These are phyloP conservation scores for Solanum sejunctum DNA, from an alignment of 257 asterid genomes.

Conservation along the genomic window DNA sequence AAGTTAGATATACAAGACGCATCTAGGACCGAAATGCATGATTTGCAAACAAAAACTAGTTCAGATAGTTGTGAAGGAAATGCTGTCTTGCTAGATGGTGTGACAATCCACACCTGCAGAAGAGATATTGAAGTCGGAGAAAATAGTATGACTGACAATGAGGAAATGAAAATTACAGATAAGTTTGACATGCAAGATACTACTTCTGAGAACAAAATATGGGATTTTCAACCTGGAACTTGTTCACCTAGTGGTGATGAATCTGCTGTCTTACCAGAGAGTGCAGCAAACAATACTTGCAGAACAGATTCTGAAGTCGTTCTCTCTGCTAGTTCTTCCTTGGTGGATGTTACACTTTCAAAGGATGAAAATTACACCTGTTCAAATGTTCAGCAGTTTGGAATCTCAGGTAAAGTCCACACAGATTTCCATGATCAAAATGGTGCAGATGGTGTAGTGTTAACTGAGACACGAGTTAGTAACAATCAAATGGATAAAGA, in stretches of 20 bases:
- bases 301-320: background rate
- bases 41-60: constrained; percentile 9
- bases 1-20: constrained; percentile 17
- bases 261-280: constrained; percentile 2
- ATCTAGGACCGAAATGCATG: constrained; percentile 18
- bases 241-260: background rate
- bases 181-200: background rate
- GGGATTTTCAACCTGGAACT: background rate
- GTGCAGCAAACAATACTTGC: constrained; percentile 3
- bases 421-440: constrained; percentile 11
- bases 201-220: background rate
- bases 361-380: constrained; percentile 2
- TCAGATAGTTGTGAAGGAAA: background rate
- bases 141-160: background rate
- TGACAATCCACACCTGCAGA: background rate
- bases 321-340: background rate
- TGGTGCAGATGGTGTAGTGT: constrained; percentile 3
- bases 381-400: constrained; percentile 11
- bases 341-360: constrained; percentile 16
- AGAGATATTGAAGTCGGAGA: background rate
- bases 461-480: background rate
- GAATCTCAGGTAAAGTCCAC: constrained; percentile 11
- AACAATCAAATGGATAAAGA: constrained; percentile 3
- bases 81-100: background rate
- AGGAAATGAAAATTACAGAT: background rate